Base-by-base conservation (phyloP, 495 filamentous ascomycete genomes). In the Aspergillus affinis region DNA sequence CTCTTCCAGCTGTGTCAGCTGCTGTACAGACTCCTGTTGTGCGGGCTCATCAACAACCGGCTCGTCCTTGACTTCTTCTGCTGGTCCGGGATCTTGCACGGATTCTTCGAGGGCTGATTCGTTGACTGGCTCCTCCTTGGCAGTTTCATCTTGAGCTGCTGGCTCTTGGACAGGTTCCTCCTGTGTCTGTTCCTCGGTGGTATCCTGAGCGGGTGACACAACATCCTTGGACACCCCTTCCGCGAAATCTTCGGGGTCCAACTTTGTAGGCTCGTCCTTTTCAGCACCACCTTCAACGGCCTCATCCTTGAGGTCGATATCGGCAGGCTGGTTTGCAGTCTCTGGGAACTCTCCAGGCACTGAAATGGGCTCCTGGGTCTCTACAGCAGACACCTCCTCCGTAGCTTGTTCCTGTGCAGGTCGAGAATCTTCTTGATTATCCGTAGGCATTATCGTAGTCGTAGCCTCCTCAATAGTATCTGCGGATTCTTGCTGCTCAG, bases 331-430 rank as follows among this genome's bases (percentile, higher is more conserved):
- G 13, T 6, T 13, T 10, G 2, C 36, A 41, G 36, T 41, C 9
- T 41, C 13, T 10, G 36, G 9, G 10, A 4, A 41, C 1, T 41
- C 36, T 10, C 15, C 36, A 10, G 13, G 36, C 13, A 15, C 36
- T 15, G 36, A 17, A 15, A 41, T 1, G 1, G 36, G 36, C 36
- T 41, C 12, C 4, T 41, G 36, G 13, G 13, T 15, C 36, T 17
- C 3, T 13, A 17, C 36, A 41, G 36, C 13, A 15, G 36, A 41
- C 15, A 3, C 50, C 19, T 59, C 44, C 55, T 58, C 51, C 48
- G 23, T 49, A 29, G 59, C 29, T 48, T 29, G 17, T 49, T 61
- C 59, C n/a, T 47, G 48, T 27, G 61, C 57, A 21, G 12, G 36
- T 12, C 55, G 47, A 55, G 10, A 7, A 8, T 57, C n/a, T 45